phyloP scores from a whole-genome alignment of 2,329 filamentous ascomycete species.

The Fusarium sp. region DNA sequence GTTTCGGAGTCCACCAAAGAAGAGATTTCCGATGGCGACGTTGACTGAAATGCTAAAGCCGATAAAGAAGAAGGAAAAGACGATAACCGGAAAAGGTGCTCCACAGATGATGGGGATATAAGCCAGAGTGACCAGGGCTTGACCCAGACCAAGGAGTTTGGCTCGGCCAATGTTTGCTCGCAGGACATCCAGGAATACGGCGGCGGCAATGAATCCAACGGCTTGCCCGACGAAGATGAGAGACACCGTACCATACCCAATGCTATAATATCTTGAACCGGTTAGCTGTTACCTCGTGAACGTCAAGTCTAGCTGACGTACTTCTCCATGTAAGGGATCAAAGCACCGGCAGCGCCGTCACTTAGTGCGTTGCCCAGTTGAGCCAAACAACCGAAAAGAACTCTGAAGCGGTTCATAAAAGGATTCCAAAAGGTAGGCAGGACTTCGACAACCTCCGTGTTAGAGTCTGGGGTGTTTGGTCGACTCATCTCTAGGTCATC shows the following conservation, averaged over 20 bases:
- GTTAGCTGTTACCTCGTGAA: not conserved
- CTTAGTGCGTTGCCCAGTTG: conserved; percentile 78
- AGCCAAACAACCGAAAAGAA: conserved; percentile 73
- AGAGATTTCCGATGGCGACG: conserved; percentile 70
- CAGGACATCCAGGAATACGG: conserved; percentile 75
- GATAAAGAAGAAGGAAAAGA: conserved; percentile 76
- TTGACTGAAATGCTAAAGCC: conserved; percentile 69
- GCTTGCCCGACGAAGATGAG: conserved; percentile 86
- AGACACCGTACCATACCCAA: conserved; percentile 83
- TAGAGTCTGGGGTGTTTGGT: conserved; percentile 58
- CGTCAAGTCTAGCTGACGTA: conserved; percentile 46
- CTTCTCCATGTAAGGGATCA: conserved; percentile 84
- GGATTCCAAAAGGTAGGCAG: conserved; percentile 70
- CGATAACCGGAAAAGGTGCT: conserved; percentile 77
- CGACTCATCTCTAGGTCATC: conserved; percentile 66
- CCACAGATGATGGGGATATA: conserved; percentile 75
- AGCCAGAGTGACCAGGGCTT: conserved; percentile 67
- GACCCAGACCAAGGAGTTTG: conserved; percentile 70
- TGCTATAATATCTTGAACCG: conserved; percentile 69
- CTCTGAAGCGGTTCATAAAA: conserved; percentile 76
- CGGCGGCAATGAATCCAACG: conserved; percentile 79
- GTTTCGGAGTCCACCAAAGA: conserved; percentile 66
- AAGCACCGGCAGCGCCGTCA: conserved; percentile 79
- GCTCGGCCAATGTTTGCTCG: conserved; percentile 73
- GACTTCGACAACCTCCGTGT: conserved; percentile 57